Evolutionary conservation across 176 grass and related monocot genomes (phyloP), one percentile per base, ranked within the genome.

Genomic region (Oropetium thomaeum): DNA sequence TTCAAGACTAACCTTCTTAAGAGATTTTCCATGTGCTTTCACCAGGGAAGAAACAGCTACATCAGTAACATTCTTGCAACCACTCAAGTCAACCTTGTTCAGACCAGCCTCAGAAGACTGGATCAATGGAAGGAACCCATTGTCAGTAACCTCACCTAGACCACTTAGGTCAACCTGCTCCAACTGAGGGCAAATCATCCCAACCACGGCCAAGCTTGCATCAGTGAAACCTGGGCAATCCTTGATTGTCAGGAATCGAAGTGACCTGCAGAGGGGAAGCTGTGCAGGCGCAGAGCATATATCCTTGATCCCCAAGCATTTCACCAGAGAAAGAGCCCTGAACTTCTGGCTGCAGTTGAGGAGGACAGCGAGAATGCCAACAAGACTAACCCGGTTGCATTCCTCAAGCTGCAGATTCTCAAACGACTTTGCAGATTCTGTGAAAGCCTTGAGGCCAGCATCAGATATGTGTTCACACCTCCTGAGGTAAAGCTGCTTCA

Each of bases 301-400:
- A 62, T 99, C 96, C 80, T 83, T 92, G 73, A 99, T 86, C 28
- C 82, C 96, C 40, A 82, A 74, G 87, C 96, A 99, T 92, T 92
- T 92, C 68, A 99, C 89, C 84, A 99, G 70, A 67, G 84, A 82
- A 10, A 99, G 84, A 49, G 84, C 59, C 76, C 66, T 99, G 31
- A 92, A 86, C 41, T 86, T 90, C 27, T 65, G 69, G 53, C 82
- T 83, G 80, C 91, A 92, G 57, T 79, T 87, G 19, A 86, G n/a
- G 30, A 99, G 89, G 77, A 71, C 79, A 69, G 75, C 17, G 74
- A 95, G 89, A 82, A 96, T 75, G 70, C 96, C 92, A 1, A 74
- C 73, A 74, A 99, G 87, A 84, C 87, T 90, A 77, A 96, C 62
- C 44, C 74, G 19, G 53, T 90, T 85, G 79, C 92, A 96, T 52